Conservation (phyloP, 352 stramenopile genomes). For the Phytophthora colocasiae region DNA sequence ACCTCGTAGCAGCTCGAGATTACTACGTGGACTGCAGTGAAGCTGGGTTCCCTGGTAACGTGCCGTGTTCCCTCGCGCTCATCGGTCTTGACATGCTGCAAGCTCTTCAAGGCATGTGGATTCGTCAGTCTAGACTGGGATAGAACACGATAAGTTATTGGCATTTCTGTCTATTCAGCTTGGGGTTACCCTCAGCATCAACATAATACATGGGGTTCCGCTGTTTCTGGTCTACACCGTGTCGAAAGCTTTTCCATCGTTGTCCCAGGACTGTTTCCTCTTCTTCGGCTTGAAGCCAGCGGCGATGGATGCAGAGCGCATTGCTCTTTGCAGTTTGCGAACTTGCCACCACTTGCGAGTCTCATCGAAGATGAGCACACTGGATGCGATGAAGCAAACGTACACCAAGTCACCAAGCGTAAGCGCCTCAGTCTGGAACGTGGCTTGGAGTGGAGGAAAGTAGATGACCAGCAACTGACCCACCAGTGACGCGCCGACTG, state of each 20-base stretch:
- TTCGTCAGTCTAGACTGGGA: constrained; percentile 12
- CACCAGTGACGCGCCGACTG: constrained; percentile 92
- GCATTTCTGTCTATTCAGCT: constrained; percentile 41
- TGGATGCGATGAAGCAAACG: constrained; percentile 93
- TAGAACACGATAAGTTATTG: constrained; percentile 33
- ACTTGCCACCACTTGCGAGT: constrained; percentile 90
- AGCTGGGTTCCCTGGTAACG: constrained; percentile 64
- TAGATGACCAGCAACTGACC: constrained; percentile 98
- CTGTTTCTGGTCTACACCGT: constrained; percentile 52
- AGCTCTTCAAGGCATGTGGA: constrained; percentile 16
- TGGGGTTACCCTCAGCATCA: constrained; percentile 16
- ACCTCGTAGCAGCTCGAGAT: constrained; percentile 51
- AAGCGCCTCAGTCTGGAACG: constrained; percentile 98
- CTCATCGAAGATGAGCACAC: constrained; percentile 94
- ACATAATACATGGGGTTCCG: constrained; percentile 26
- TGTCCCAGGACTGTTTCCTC: constrained; percentile 72
- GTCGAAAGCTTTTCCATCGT: constrained; percentile 68
- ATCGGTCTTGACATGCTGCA: constrained; percentile 40
- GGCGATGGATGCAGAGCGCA: constrained; percentile 47
- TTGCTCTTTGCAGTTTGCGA: constrained; percentile 40
- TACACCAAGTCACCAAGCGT: constrained; percentile 92
- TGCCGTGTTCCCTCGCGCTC: constrained; percentile 61
- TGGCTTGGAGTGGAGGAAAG: constrained; percentile 94
- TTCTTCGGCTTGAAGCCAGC: constrained; percentile 53
- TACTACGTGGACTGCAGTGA: constrained; percentile 64